Evolutionary conservation across 2,329 filamentous ascomycete species (phyloP).

Genomic region (Ploettnerulaceae sp.): DNA sequence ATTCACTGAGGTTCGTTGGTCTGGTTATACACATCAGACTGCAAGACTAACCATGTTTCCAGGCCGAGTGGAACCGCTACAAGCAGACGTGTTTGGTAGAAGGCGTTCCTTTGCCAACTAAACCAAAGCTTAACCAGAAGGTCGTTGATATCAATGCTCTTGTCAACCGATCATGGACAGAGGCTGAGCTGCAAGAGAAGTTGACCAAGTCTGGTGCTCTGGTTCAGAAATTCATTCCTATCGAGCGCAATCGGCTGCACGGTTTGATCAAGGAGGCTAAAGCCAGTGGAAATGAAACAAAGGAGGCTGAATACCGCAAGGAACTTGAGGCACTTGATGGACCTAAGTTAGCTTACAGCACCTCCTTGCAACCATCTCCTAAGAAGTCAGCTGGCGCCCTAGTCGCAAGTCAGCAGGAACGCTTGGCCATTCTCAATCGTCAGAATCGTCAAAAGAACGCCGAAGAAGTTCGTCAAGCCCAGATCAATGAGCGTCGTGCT

Average conservation of each 20-base stretch:
- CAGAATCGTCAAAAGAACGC: conserved; percentile 79
- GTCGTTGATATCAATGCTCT: conserved; percentile 75
- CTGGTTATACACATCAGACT: background rate
- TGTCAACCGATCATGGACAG: conserved; percentile 75
- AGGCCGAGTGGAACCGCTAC: conserved; percentile 79
- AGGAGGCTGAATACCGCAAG: conserved; percentile 49
- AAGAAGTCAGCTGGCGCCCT: conserved; percentile 43
- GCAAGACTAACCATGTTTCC: conserved; percentile 15
- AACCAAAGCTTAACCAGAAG: conserved; percentile 62
- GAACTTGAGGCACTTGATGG: conserved; percentile 59
- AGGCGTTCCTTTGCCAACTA: conserved; percentile 68
- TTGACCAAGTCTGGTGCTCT: conserved; percentile 66
- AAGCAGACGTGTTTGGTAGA: conserved; percentile 70
- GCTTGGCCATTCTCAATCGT: conserved; percentile 75
- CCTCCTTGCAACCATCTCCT: conserved; percentile 52
- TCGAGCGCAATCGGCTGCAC: conserved; percentile 63
- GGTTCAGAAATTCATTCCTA: conserved; percentile 59
- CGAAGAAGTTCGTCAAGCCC: conserved; percentile 87
- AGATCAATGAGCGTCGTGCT: conserved; percentile 71
- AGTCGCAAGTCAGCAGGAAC: conserved; percentile 67
- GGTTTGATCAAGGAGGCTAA: conserved; percentile 63
- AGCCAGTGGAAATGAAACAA: conserved; percentile 56
- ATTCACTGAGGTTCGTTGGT: conserved; percentile 67
- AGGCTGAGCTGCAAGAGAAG: conserved; percentile 75
- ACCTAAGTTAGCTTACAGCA: conserved; percentile 70